Evolutionary conservation across 1,284 basidiomycete species (phyloP).

Genomic region (Malassezia obtusa): DNA sequence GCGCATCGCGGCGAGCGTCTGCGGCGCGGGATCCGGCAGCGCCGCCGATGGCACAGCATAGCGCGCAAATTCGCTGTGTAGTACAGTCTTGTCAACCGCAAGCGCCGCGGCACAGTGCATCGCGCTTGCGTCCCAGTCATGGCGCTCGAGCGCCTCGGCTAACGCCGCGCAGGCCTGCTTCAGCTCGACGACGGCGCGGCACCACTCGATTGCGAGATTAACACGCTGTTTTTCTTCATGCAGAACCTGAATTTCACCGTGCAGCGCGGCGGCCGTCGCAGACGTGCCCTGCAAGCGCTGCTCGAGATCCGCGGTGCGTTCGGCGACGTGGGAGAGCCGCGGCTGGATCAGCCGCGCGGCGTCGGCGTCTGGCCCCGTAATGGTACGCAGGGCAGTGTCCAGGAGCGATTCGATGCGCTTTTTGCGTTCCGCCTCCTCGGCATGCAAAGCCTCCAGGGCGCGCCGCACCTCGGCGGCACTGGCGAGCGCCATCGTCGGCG

Average conservation of each 20-base stretch:
- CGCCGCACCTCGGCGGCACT: constrained; percentile 9
- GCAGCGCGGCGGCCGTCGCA: constrained; percentile 76
- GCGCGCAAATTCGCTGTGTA: constrained; percentile 74
- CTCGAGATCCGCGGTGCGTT: constrained; percentile 58
- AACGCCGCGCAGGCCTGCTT: constrained; percentile 75
- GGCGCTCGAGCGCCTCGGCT: constrained; percentile 64
- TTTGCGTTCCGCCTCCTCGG: neutral
- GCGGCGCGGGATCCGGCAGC: constrained; percentile 70
- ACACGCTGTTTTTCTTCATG: constrained; percentile 85
- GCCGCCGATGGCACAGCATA: constrained; percentile 63
- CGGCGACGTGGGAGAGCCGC: constrained; percentile 57
- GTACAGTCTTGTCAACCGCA: constrained; percentile 66
- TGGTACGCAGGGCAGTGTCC: neutral
- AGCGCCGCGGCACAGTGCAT: constrained; percentile 81
- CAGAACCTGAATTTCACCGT: constrained; percentile 71
- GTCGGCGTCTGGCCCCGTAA: neutral
- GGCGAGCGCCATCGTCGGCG: neutral
- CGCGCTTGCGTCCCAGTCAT: constrained; percentile 91
- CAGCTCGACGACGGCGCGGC: constrained; percentile 76
- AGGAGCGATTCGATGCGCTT: neutral
- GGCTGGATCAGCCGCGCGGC: constrained; percentile 55
- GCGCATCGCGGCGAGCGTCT: constrained; percentile 68
- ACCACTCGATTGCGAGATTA: constrained; percentile 70
- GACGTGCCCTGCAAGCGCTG: constrained; percentile 61
- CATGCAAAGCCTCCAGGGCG: constrained; percentile 1